Base-by-base conservation (phyloP, 495 filamentous ascomycete genomes). In the Penicillium crystallinum region DNA sequence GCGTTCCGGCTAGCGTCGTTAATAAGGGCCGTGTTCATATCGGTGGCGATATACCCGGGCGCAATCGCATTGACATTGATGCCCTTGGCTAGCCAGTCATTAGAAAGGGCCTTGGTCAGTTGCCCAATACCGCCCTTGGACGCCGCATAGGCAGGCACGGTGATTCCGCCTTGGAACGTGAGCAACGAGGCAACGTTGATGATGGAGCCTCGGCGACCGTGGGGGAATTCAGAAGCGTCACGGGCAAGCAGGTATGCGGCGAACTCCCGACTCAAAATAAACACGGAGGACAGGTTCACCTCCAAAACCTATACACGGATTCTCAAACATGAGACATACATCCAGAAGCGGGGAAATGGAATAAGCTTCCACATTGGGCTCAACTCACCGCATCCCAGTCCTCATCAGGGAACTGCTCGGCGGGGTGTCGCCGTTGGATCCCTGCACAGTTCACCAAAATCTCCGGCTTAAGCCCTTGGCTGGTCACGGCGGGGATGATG, bases 81-180 rank as follows among this genome's bases (percentile, higher is more conserved):
- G 0, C 90, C 90, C 58, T 83, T 76, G 2, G 76, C 67, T 3
- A 86, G 81, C 91, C 91, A 96, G 67, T 95, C 89, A 52, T 96
- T 96, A 19, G 85, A 83, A 35, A 96, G 75, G 14, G 86, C 83
- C 66, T 96, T 97, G 29, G 92, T 96, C 48, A 96, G 66, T 68
- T 95, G 89, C 15, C 83, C 82, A 1, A 97, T 81, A 4, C 87
- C 91, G 22, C 90, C 91, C 69, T 96, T 96, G 58, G 82, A 84
- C 0, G 92, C 90, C 10, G 91, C 86, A 69, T 96, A 96, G 2
- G 91, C 92, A 0, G 92, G 90, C 1, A 96, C 89, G 0, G 87
- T 96, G 36, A 96, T 75, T 0, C 92, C 91, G 44, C 92, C 91
- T 61, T 96, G 91, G 79, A 95, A 97, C 34, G 86, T 86, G 0